Percentiles rank a stretch among this genome's conserved stretches.
These are phyloP conservation scores for Stromatinia cepivora DNA, from an alignment of 2,329 filamentous ascomycete species.

Conservation along the genomic window DNA sequence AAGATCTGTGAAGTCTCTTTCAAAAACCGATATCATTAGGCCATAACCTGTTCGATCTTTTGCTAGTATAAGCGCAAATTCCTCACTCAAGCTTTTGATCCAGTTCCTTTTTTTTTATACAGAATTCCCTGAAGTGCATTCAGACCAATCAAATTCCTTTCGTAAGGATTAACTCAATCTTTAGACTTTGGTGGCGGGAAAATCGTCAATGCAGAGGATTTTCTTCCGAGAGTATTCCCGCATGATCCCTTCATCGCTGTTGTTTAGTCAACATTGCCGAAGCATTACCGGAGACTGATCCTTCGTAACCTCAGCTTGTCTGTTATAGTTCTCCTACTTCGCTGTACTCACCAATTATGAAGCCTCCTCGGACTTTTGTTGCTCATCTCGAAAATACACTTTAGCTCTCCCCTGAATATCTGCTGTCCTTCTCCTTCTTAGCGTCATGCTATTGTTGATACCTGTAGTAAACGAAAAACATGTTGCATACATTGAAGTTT, in stretches of 20 bases:
- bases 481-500: no score
- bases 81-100: no score
- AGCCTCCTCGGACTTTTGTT: neutral
- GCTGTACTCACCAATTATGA: neutral
- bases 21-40: no score
- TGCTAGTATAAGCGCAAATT: no score
- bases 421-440: neutral
- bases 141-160: neutral
- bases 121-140: neutral
- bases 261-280: neutral
- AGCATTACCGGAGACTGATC: neutral
- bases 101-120: neutral
- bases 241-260: no score
- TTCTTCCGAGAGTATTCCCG: no score
- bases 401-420: neutral
- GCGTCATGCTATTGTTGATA: neutral
- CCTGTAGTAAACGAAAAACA: neutral
- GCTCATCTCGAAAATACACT: neutral
- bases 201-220: neutral
- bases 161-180: neutral
- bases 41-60: no score
- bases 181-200: neutral
- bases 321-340: neutral
- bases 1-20: neutral
- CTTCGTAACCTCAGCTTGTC: neutral